phyloP scores from a whole-genome alignment of 2,329 filamentous ascomycete species.

The Boeremia lycopersici region DNA sequence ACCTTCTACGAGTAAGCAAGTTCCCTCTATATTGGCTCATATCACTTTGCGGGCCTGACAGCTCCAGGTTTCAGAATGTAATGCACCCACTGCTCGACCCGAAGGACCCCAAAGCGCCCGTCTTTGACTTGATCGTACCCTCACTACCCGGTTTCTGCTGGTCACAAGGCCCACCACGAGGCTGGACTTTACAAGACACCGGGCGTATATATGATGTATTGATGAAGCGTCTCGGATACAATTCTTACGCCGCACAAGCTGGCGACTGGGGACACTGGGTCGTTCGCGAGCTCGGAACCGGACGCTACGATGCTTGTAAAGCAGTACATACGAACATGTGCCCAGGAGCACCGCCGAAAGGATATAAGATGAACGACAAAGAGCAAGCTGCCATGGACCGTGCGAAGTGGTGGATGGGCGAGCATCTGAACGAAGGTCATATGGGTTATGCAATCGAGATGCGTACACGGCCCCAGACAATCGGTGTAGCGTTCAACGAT shows the following conservation, averaged over 20 bases:
- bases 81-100: slow-evolving; percentile 46
- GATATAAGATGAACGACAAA: slow-evolving; percentile 35
- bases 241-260: slow-evolving; percentile 46
- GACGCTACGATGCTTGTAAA: slow-evolving; percentile 45
- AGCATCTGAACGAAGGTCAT: slow-evolving; percentile 43
- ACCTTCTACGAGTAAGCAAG: slow-evolving; percentile 50
- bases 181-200: slow-evolving; percentile 55
- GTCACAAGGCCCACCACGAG: slow-evolving; percentile 24
- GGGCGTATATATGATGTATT: slow-evolving; percentile 36
- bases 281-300: slow-evolving; percentile 46
- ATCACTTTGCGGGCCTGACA: too few relatives aligned
- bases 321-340: slow-evolving; percentile 52
- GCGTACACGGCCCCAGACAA: slow-evolving; percentile 52
- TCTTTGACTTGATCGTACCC: slow-evolving; percentile 64
- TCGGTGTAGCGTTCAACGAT: slow-evolving; percentile 51
- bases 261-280: slow-evolving; percentile 53
- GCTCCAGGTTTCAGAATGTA: slow-evolving; percentile 37
- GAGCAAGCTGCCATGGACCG: slow-evolving; percentile 42
- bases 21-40: not conserved
- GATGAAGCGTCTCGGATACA: slow-evolving; percentile 49
- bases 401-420: slow-evolving; percentile 42
- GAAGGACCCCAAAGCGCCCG: slow-evolving; percentile 24
- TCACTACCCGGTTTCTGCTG: slow-evolving; percentile 55
- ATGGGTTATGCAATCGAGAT: slow-evolving; percentile 52
- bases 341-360: slow-evolving; percentile 45